Base-by-base conservation (phyloP, 176 grass and related monocot species). In the Panicum miliaceum region DNA sequence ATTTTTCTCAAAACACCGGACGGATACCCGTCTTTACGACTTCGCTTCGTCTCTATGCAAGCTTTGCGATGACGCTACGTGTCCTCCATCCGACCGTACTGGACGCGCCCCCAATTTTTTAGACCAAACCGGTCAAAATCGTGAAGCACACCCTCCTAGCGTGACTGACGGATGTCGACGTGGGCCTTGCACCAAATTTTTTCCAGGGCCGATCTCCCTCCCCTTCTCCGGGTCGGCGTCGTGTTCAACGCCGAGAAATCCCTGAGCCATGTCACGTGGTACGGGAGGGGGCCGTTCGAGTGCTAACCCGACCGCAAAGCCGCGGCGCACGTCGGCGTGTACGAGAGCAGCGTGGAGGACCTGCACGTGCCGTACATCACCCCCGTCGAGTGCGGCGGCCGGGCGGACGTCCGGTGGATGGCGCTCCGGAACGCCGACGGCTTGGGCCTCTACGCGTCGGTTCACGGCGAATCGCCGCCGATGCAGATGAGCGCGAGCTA, bases 401-500 rank as follows among this genome's bases (percentile, higher is more conserved):
- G 91, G 0, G 65, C 91, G 2, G 96, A 98, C 50, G 93, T 94
- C 48, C 57, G 91, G 78, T 98, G 96, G 96, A 32, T 92, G 84
- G 85, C 91, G 14, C 88, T 95, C 64, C 90, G 53, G 75, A 85
- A 90, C 4, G 74, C 50, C 32, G 73, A 84, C 10, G 93, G 93
- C 5, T 43, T 85, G 20, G 96, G 93, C 19, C 76, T 98, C 6
- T 98, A 87, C 16, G 89, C 91, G 1, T 90, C 96, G 45, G 42
- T 61, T 43, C 90, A 87, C 4, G 91, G 85, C 22, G 91, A 75
- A 0, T 93, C 92, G 12, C 82, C 86, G 18, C 92, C 89, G 12
- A 95, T 95, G 96, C 96, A 98, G 78, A 80, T 95, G 91, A 98
- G 91, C 57, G 96, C 89, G 5, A 94, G 96, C 83, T 95, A 90